Conservation (phyloP, 2,329 filamentous ascomycete species). For the Mycosphaerella arachidis region DNA sequence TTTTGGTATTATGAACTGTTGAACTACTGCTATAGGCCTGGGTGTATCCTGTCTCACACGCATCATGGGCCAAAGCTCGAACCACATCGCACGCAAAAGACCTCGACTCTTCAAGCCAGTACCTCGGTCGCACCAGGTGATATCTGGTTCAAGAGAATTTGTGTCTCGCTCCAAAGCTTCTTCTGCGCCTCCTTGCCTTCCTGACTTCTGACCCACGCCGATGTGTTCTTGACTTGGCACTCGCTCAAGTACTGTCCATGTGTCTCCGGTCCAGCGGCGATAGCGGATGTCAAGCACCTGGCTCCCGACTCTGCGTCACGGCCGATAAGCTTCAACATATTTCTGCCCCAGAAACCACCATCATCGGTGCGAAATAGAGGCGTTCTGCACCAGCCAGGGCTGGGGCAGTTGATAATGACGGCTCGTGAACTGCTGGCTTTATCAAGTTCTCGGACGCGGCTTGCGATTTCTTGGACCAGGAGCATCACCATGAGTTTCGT, state of each 20-base stretch:
- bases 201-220: slow-evolving; percentile 30
- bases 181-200: slow-evolving; percentile 33
- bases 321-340: slow-evolving; percentile 26
- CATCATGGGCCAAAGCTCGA: no score
- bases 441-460: slow-evolving; percentile 3
- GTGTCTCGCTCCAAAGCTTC: slow-evolving; percentile 37
- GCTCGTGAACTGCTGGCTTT: slow-evolving; percentile 10
- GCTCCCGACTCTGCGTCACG: slow-evolving; percentile 36
- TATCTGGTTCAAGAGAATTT: slow-evolving; percentile 30
- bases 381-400: slow-evolving; percentile 49
- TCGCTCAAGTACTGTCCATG: slow-evolving; percentile 41
- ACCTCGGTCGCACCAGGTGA: slow-evolving; percentile 14
- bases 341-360: slow-evolving; percentile 13
- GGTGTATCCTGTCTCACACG: no score
- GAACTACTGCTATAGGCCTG: no score
- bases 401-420: slow-evolving; percentile 46
- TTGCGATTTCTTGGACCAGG: slow-evolving; percentile 16
- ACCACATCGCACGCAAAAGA: no score
- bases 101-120: not conserved
- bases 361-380: slow-evolving; percentile 32
- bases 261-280: slow-evolving; percentile 28
- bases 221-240: slow-evolving; percentile 27
- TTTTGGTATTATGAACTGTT: no score
- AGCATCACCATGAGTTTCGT: slow-evolving; percentile 22
- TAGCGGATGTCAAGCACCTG: slow-evolving; percentile 36